phyloP scores from a whole-genome alignment of 345 rosid species.

The Bruguiera sexangula region DNA sequence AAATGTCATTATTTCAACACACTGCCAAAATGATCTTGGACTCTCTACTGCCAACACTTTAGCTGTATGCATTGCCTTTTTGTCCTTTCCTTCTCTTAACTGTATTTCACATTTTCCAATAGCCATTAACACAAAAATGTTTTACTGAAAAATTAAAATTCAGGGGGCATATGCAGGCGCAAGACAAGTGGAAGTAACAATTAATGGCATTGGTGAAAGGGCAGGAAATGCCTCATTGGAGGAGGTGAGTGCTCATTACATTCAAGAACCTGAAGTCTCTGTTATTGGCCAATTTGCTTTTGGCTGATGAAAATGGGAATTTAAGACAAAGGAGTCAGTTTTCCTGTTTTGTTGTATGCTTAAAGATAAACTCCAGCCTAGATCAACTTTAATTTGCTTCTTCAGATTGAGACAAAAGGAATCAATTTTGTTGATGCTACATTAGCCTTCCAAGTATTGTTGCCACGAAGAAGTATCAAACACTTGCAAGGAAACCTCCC shows the following conservation, averaged over 20 bases:
- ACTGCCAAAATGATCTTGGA: slow-evolving; percentile 99
- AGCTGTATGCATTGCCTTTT: slow-evolving; percentile 48
- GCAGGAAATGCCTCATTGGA: slow-evolving; percentile 98
- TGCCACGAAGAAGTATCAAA: too few species aligned
- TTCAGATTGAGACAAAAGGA: too few species aligned
- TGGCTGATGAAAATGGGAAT: neutral
- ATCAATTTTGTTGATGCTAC: too few species aligned
- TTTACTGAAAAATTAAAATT: slow-evolving; percentile 4
- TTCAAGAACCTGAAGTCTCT: neutral
- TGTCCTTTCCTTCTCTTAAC: neutral
- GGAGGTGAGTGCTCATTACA: slow-evolving; percentile 51
- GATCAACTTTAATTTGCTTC: neutral
- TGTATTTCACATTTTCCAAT: neutral
- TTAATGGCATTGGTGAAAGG: slow-evolving; percentile 97
- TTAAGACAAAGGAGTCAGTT: neutral
- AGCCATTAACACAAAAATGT: too few species aligned
- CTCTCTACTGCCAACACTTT: slow-evolving; percentile 96
- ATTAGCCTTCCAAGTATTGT: too few species aligned
- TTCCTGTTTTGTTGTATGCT: slow-evolving; percentile 1
- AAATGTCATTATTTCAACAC: slow-evolving; percentile 85
- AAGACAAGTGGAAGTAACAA: slow-evolving; percentile 90
- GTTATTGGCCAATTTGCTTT: neutral
- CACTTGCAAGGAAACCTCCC: too few species aligned
- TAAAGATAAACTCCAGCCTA: neutral
- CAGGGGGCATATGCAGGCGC: slow-evolving; percentile 94